A percentile compares a stretch with the other conserved stretches of the same genome.
Evolutionary conservation across 305 asterid genomes (phyloP).

Genomic region (Fraxinus sp.): DNA sequence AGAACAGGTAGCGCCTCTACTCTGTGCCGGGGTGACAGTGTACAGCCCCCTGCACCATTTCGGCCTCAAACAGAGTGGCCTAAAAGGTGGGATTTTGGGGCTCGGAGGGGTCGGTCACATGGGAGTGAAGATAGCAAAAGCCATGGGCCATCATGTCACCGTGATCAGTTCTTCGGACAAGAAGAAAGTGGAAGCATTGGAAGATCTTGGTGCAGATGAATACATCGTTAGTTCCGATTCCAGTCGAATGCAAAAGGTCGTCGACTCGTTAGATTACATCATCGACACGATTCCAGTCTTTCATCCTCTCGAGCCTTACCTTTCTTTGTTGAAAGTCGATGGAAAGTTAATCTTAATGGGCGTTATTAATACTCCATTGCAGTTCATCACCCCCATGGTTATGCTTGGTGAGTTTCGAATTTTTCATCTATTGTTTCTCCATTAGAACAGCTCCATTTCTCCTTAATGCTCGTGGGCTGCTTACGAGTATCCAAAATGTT

Average conservation of each 20-base stretch:
- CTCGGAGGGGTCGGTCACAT: constrained; percentile 97
- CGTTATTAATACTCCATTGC: constrained; percentile 77
- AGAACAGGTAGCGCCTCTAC: constrained; percentile 89
- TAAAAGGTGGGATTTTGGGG: constrained; percentile 78
- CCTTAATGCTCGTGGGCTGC: not conserved
- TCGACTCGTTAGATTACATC: constrained; percentile 79
- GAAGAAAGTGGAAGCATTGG: constrained; percentile 73
- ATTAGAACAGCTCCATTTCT: not conserved
- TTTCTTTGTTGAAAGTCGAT: constrained; percentile 72
- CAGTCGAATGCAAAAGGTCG: constrained; percentile 49
- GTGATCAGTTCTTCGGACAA: constrained; percentile 83
- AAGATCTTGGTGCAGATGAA: constrained; percentile 83
- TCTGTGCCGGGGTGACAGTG: constrained; percentile 90
- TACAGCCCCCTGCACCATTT: constrained; percentile 88
- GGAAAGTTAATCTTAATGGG: constrained; percentile 93
- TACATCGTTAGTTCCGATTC: constrained; percentile 74
- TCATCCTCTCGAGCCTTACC: constrained; percentile 88
- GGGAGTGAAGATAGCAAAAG: constrained; percentile 94
- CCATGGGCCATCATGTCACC: constrained; percentile 84
- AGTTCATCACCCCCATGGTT: constrained; percentile 77
- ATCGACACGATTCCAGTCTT: constrained; percentile 80
- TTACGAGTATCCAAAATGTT: not conserved
- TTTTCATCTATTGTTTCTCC: not conserved
- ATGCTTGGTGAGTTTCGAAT: constrained; percentile 69
- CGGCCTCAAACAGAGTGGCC: constrained; percentile 59